phyloP scores from a whole-genome alignment of 2,329 filamentous ascomycete species.

The Atkinsonella hypoxylon region DNA sequence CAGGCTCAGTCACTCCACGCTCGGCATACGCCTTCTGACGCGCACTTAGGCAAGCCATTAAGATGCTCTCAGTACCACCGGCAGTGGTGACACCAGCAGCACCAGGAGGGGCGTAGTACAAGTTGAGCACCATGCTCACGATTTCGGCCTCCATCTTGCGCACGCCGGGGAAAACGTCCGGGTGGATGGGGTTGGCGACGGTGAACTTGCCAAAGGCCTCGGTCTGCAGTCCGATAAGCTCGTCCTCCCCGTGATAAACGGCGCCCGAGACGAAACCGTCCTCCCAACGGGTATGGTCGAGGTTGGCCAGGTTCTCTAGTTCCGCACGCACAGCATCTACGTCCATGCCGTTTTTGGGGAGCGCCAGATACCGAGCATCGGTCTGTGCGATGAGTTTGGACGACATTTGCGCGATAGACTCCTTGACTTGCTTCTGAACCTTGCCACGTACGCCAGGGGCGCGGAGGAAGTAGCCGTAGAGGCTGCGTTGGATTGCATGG shows the following conservation, averaged over 20 bases:
- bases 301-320: slow-evolving; percentile 62
- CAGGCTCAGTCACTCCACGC: slow-evolving; percentile 78
- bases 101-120: slow-evolving; percentile 83
- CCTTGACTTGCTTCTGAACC: slow-evolving; percentile 73
- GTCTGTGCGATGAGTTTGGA: slow-evolving; percentile 68
- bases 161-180: slow-evolving; percentile 94
- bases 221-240: slow-evolving; percentile 71
- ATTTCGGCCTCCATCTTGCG: slow-evolving; percentile 99
- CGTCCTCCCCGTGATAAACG: slow-evolving; percentile 87
- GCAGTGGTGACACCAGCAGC: slow-evolving; percentile 83
- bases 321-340: slow-evolving; percentile 69
- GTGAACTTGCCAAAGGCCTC: slow-evolving; percentile 92
- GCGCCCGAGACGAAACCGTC: slow-evolving; percentile 89
- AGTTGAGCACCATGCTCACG: slow-evolving; percentile 81
- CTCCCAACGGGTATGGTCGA: slow-evolving; percentile 96
- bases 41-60: slow-evolving; percentile 88
- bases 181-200: slow-evolving; percentile 92
- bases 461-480: slow-evolving; percentile 77
- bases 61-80: slow-evolving; percentile 89
- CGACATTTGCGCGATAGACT: slow-evolving; percentile 70
- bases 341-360: slow-evolving; percentile 77
- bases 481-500: slow-evolving; percentile 53
- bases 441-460: slow-evolving; percentile 77
- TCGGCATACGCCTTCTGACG: slow-evolving; percentile 81
- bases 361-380: slow-evolving; percentile 57